Percentiles rank a stretch among this genome's conserved stretches.
phyloP scores from a whole-genome alignment of 106 monocot species.

The Ottelia alismoides region DNA sequence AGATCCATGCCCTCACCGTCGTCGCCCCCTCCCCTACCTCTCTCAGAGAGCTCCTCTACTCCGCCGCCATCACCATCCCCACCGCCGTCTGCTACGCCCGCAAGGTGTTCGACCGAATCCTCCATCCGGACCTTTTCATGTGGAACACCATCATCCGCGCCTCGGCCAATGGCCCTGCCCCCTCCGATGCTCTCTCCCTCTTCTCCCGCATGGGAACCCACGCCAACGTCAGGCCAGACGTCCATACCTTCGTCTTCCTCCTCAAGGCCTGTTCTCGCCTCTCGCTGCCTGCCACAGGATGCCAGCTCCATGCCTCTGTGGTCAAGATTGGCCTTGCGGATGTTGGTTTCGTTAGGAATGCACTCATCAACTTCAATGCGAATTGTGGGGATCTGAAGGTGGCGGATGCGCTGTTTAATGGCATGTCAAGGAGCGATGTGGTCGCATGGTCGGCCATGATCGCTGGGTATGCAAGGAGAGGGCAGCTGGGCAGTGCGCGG shows the following conservation, averaged over 20 bases:
- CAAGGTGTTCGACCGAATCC: conserved; percentile 41
- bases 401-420: conserved; percentile 31
- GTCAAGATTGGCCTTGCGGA: conserved; percentile 25
- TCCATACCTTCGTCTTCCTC: conserved; percentile 65
- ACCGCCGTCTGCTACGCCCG: conserved; percentile 30
- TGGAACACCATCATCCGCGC: conserved; percentile 78
- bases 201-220: conserved; percentile 30
- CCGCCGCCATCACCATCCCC: conserved; percentile 29
- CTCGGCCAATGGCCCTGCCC: conserved; percentile 34
- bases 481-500: conserved; percentile 27
- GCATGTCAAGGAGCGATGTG: conserved; percentile 19
- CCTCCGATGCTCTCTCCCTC: conserved; percentile 35
- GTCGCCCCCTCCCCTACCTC: conserved; percentile 21
- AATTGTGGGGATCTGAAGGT: conserved; percentile 33
- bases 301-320: conserved; percentile 41
- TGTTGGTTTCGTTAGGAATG: conserved; percentile 33
- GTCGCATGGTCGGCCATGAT: conserved; percentile 59
- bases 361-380: conserved; percentile 55
- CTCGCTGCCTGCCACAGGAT: conserved; percentile 12
- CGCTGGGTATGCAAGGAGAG: conserved; percentile 41
- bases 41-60: conserved; percentile 45
- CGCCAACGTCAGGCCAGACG: conserved; percentile 26
- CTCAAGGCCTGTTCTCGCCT: conserved; percentile 47
- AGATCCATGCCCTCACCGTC: conserved; percentile 44
- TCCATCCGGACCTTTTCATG: conserved; percentile 49